These are phyloP conservation scores for Colletotrichum ledebouriae DNA, from an alignment of 2,329 filamentous ascomycete genomes.

Conservation along the genomic window DNA sequence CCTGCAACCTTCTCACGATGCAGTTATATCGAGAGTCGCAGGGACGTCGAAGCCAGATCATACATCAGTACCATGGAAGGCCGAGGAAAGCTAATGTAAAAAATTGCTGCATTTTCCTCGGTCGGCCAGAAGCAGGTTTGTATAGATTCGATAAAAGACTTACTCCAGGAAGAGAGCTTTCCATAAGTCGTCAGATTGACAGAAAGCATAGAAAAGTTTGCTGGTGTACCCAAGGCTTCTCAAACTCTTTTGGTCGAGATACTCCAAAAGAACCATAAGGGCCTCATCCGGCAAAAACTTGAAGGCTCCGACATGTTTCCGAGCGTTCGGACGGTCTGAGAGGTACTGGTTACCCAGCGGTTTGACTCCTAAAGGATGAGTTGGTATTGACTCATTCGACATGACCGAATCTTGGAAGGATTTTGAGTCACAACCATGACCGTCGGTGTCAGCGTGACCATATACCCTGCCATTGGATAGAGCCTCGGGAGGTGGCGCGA, in stretches of 20 bases:
- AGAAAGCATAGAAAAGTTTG: slow-evolving; percentile 88
- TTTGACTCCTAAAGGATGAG: slow-evolving; percentile 86
- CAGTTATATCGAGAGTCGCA: not conserved
- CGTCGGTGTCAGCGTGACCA: slow-evolving; percentile 26
- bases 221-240: slow-evolving; percentile 80
- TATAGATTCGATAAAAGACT: slow-evolving; percentile 56
- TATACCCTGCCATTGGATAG: slow-evolving; percentile 31
- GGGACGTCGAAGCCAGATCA: not conserved
- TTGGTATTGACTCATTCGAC: slow-evolving; percentile 69
- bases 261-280: slow-evolving; percentile 81
- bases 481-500: slow-evolving; percentile 17
- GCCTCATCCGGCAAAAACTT: slow-evolving; percentile 83
- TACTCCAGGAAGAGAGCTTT: slow-evolving; percentile 87
- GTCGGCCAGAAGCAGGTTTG: no score
- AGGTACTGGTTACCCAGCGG: slow-evolving; percentile 88
- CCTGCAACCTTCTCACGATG: not conserved
- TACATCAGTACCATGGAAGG: no score
- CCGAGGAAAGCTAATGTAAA: no score
- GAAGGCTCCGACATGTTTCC: slow-evolving; percentile 75
- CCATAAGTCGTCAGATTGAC: slow-evolving; percentile 88
- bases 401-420: slow-evolving; percentile 23
- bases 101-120: no score
- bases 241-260: slow-evolving; percentile 74
- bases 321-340: slow-evolving; percentile 74
- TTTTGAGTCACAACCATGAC: slow-evolving; percentile 39